phyloP scores from a whole-genome alignment of 2,329 filamentous ascomycete genomes.

The Alternaria brassicicola region DNA sequence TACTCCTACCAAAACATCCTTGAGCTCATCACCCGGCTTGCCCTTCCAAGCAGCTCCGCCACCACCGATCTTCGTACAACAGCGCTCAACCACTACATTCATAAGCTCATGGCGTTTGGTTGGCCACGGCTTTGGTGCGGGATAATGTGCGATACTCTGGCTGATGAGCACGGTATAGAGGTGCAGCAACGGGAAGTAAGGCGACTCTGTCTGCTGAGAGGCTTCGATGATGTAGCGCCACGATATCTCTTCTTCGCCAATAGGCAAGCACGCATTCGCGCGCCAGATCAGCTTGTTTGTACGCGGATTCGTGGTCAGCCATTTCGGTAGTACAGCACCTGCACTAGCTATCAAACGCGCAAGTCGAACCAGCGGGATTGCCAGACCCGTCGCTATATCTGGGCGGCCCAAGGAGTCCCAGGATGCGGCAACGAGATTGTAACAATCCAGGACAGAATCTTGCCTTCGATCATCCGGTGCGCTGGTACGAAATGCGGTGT shows the following conservation, averaged over 20 bases:
- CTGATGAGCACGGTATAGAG: slow-evolving; percentile 41
- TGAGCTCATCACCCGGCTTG: slow-evolving; percentile 31
- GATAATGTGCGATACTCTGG: slow-evolving; percentile 35
- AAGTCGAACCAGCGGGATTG: slow-evolving; percentile 39
- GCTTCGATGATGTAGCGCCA: slow-evolving; percentile 37
- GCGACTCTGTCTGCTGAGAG: slow-evolving; percentile 12
- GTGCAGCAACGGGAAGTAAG: slow-evolving; percentile 35
- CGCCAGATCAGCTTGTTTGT: slow-evolving; percentile 36
- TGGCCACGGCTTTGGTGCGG: slow-evolving; percentile 13
- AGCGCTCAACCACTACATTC: slow-evolving; percentile 36
- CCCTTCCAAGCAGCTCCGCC: slow-evolving; percentile 18
- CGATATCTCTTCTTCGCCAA: slow-evolving; percentile 19
- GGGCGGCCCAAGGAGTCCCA: slow-evolving; percentile 37
- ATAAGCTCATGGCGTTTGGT: slow-evolving; percentile 28
- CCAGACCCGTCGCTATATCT: slow-evolving; percentile 30
- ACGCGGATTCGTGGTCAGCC: slow-evolving; percentile 30
- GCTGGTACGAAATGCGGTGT: slow-evolving; percentile 1
- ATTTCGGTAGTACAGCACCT: slow-evolving; percentile 28
- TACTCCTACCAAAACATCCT: slow-evolving; percentile 29
- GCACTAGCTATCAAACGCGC: slow-evolving; percentile 36
- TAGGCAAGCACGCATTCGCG: slow-evolving; percentile 35
- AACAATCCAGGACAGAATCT: slow-evolving; percentile 28
- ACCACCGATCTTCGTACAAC: slow-evolving; percentile 32
- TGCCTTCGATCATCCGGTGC: not conserved
- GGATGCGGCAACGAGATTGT: slow-evolving; percentile 31